Evolutionary conservation across 768 basidiomycete genomes (phyloP), one percentile per base, ranked within the genome.

Genomic region (Cubamyces lactineus): DNA sequence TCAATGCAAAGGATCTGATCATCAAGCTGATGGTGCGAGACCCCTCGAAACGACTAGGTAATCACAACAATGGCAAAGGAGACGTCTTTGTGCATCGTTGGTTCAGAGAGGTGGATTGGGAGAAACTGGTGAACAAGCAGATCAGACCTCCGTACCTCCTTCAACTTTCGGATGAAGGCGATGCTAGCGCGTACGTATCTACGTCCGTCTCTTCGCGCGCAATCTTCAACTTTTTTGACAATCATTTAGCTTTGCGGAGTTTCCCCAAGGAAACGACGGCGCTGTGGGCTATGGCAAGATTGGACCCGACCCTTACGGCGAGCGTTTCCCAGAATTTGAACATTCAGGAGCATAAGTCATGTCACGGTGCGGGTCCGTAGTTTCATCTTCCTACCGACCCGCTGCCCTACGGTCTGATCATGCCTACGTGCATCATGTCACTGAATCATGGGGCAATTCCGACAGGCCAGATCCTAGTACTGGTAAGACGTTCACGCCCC

Each of bases 91-190:
- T 86, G 16, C 96, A 98, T 72, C 84, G 84, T 2, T 98, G 96
- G 96, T 98, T 98, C 72, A 79, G 84, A 43, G 95, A 98, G 76
- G 95, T 98, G 23, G 89, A 94, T 65, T 98, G 95, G 95, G 82
- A 83, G 50, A 88, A 86, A 74, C 76, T 98, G 54, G 83, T 82
- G 69, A 81, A 82, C 49, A 80, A 94, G 67, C 93, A 98, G 70
- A 98, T 99, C 57, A 91, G 90, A 13, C 92, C 97, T 19, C 97
- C 97, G 2, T 99, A 97, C 77, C 78, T 98, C 52, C 97, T 97
- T 13, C 89, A 89, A 73, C 94, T 98, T 48, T 83, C 79, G 34
- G 89, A 94, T 8, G 97, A 98, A 11, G 97, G 97, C 0, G 97
- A 99, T 74, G 91, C 96, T 6, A 94, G 92, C 86, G 91, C 91